Percentiles rank a stretch among this genome's conserved stretches.
Conservation (phyloP, 345 rosid genomes). For the Noccaea bulbosa region DNA sequence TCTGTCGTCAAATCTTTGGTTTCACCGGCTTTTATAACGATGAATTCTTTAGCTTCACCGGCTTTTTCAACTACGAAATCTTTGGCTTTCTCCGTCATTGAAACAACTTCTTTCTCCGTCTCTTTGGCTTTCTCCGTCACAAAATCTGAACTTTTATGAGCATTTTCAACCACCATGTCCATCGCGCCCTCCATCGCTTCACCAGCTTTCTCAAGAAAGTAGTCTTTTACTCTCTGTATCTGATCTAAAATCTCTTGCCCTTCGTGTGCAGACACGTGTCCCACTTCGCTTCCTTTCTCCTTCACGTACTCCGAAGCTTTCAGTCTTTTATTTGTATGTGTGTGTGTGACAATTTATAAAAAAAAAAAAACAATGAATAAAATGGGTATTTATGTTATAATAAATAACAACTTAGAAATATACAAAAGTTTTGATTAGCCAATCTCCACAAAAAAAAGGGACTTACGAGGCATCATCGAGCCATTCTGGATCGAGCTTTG, state of each 20-base stretch:
- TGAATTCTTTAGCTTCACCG: constrained; percentile 1
- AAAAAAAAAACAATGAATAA: background rate
- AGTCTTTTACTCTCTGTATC: constrained; percentile 34
- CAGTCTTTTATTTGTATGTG: constrained; percentile 13
- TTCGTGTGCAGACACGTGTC: constrained; percentile 14
- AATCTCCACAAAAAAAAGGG: background rate
- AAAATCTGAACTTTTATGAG: constrained; percentile 30
- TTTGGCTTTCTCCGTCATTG: constrained; percentile 30
- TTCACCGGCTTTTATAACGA: constrained; percentile 12
- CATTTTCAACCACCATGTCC: constrained; percentile 32
- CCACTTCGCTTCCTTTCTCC: constrained; percentile 33
- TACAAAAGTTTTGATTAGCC: background rate
- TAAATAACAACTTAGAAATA: background rate
- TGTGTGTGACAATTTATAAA: background rate
- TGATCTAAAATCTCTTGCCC: constrained; percentile 37
- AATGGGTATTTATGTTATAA: background rate
- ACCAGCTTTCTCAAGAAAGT: constrained; percentile 31
- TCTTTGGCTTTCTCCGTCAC: constrained; percentile 35
- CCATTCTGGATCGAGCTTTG: constrained; percentile 38
- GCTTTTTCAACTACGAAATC: constrained; percentile 33
- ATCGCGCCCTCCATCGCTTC: constrained; percentile 42
- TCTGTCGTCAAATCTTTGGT: constrained; percentile 19
- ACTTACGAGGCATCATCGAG: constrained; percentile 45
- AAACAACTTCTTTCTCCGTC: constrained; percentile 25
- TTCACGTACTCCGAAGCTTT: constrained; percentile 36